Evolutionary conservation across 345 rosid genomes (phyloP).

Genomic region (Gossypioides kirkii): DNA sequence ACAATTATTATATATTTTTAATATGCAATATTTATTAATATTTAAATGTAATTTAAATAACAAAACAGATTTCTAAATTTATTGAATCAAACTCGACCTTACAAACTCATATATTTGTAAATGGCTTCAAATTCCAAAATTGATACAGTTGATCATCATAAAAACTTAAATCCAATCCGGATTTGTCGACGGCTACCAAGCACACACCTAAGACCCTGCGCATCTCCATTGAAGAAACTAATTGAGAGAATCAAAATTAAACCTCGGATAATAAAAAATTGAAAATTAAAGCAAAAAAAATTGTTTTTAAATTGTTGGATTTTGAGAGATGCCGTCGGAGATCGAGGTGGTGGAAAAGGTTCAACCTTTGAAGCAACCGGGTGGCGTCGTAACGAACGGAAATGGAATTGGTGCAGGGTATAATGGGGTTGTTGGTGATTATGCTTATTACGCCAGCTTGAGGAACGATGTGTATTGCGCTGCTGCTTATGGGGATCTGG

Average conservation of each 20-base stretch:
- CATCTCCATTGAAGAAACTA: not conserved
- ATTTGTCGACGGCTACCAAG: too few species aligned
- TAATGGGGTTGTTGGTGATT: not conserved
- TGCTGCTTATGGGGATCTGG: not conserved
- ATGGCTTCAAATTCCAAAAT: not conserved
- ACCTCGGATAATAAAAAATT: too few species aligned
- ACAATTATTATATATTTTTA: too few species aligned
- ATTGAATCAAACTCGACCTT: not conserved
- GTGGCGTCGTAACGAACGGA: not conserved
- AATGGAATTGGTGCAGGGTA: not conserved
- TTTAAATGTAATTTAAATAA: not conserved
- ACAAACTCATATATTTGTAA: not conserved
- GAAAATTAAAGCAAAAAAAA: not conserved
- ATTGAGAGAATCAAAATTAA: not conserved
- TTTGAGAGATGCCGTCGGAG: not conserved
- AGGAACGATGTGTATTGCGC: not conserved
- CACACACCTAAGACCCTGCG: too few species aligned
- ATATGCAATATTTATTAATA: not conserved
- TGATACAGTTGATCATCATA: not conserved
- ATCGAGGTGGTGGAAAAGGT: not conserved
- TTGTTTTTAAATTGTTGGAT: not conserved
- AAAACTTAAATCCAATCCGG: too few species aligned
- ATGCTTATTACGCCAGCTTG: not conserved
- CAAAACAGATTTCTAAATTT: not conserved
- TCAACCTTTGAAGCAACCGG: not conserved